phyloP scores from a whole-genome alignment of 2,329 filamentous ascomycete genomes.

The Fusarium sp. region DNA sequence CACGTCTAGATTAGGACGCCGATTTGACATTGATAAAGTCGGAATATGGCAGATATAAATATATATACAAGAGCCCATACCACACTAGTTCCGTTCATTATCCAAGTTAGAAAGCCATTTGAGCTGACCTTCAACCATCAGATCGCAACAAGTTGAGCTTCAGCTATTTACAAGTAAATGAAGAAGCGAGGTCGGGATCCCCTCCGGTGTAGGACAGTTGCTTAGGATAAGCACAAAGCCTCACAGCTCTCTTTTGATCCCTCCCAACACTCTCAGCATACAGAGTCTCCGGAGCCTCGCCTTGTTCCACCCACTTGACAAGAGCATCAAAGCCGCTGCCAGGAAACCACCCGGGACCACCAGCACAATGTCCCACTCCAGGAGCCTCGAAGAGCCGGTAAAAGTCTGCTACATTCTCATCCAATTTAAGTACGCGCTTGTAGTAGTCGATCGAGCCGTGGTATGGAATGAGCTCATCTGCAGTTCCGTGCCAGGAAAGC shows the following conservation, averaged over 20 bases:
- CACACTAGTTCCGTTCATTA: too few relatives aligned
- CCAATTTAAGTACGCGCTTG: constrained; percentile 6
- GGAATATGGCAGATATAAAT: too few relatives aligned
- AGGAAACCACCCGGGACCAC: constrained; percentile 19
- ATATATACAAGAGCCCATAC: too few relatives aligned
- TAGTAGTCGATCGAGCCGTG: constrained; percentile 32
- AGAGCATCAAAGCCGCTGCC: constrained; percentile 20
- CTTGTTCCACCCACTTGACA: constrained; percentile 28
- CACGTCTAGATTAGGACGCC: too few relatives aligned
- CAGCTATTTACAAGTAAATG: constrained; percentile 20
- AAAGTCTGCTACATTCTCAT: constrained; percentile 10
- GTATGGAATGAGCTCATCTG: constrained; percentile 20
- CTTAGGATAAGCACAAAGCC: constrained; percentile 28
- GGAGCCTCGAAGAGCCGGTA: constrained; percentile 34
- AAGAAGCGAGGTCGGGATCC: background rate
- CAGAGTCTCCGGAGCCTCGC: constrained; percentile 17
- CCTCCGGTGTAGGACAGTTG: constrained; percentile 12
- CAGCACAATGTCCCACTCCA: constrained; percentile 22
- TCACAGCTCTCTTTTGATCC: background rate
- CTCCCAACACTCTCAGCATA: constrained; percentile 11
- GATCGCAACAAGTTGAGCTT: too few relatives aligned
- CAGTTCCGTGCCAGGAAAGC: constrained; percentile 34
- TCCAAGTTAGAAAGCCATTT: too few relatives aligned
- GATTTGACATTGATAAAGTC: too few relatives aligned
- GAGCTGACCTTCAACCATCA: too few relatives aligned